Conservation (phyloP, 169 alveolate genomes). For the Theileria orientalis region DNA sequence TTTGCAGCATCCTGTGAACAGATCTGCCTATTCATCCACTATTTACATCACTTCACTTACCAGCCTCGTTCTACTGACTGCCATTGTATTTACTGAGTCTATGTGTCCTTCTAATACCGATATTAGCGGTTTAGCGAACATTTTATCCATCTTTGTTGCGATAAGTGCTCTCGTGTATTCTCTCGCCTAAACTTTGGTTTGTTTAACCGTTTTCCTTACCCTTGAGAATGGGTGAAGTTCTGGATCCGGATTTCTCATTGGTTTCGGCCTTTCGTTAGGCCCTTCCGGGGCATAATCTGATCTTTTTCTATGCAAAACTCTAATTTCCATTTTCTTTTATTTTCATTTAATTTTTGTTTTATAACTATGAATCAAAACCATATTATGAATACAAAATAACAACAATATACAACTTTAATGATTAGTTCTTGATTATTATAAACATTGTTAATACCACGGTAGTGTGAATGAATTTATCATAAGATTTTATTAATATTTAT, state of each 20-base stretch:
- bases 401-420: neutral
- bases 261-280: constrained; percentile 64
- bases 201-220: constrained; percentile 48
- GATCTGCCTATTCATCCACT: constrained; percentile 59
- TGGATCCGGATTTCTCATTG: constrained; percentile 61
- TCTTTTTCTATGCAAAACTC: constrained; percentile 47
- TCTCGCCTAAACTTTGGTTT: constrained; percentile 66
- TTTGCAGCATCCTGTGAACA: constrained; percentile 93
- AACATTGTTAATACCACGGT: too few relatives aligned
- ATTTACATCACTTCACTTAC: constrained; percentile 15
- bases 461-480: too few relatives aligned
- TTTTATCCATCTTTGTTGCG: constrained; percentile 94
- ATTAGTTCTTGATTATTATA: neutral
- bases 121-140: constrained; percentile 96
- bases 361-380: too few relatives aligned
- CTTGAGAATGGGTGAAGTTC: constrained; percentile 58
- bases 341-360: too few relatives aligned
- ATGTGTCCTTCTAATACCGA: constrained; percentile 94
- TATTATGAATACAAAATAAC: neutral
- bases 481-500: too few relatives aligned
- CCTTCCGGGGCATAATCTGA: constrained; percentile 61
- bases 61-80: constrained; percentile 73
- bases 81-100: constrained; percentile 91
- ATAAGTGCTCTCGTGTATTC: constrained; percentile 94
- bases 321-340: constrained; percentile 48